Percentiles rank a stretch among this genome's conserved stretches.
Evolutionary conservation across 2,329 filamentous ascomycete species (phyloP).

Genomic region (Penicillium brevicompactum): DNA sequence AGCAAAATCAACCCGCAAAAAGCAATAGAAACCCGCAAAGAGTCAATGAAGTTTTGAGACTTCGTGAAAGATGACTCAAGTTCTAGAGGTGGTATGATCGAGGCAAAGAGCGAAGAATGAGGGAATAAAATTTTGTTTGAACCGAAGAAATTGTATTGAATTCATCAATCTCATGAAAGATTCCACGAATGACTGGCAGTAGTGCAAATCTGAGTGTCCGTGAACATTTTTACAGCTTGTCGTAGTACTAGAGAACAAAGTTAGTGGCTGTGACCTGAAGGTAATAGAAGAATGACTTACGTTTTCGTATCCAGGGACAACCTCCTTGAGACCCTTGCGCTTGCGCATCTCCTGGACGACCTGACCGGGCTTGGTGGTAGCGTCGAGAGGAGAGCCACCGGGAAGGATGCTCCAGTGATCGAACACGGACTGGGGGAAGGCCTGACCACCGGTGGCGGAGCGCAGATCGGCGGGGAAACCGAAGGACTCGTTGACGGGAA

Average conservation of each 20-base stretch:
- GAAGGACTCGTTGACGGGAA: slow-evolving; percentile 96
- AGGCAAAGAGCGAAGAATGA: slow-evolving; percentile 26
- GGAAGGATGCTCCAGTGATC: slow-evolving; percentile 98
- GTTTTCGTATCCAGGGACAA: slow-evolving; percentile 91
- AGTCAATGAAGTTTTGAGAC: slow-evolving; percentile 7
- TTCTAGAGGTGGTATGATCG: slow-evolving; percentile 32
- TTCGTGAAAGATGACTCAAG: slow-evolving; percentile 7
- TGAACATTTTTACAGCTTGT: slow-evolving; percentile 81
- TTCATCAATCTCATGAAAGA: slow-evolving; percentile 49
- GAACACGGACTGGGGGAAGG: slow-evolving; percentile 98
- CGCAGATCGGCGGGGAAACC: slow-evolving; percentile 99
- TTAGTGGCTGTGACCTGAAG: slow-evolving; percentile 19
- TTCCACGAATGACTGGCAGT: slow-evolving; percentile 36
- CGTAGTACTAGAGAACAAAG: slow-evolving; percentile 74
- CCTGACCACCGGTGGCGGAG: slow-evolving; percentile 89
- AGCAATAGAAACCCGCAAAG: slow-evolving; percentile 27
- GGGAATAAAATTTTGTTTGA: slow-evolving; percentile 32
- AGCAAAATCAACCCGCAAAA: slow-evolving; percentile 15
- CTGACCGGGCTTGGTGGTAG: slow-evolving; percentile 76
- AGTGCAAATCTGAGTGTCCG: slow-evolving; percentile 47
- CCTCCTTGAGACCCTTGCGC: slow-evolving; percentile 99
- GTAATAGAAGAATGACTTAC: slow-evolving; percentile 61
- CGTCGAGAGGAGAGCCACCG: slow-evolving; percentile 88
- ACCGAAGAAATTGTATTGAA: slow-evolving; percentile 40
- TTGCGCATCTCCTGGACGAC: slow-evolving; percentile 91